Evolutionary conservation across 2,329 filamentous ascomycete species (phyloP).

Genomic region (Myriosclerotinia scirpicola): DNA sequence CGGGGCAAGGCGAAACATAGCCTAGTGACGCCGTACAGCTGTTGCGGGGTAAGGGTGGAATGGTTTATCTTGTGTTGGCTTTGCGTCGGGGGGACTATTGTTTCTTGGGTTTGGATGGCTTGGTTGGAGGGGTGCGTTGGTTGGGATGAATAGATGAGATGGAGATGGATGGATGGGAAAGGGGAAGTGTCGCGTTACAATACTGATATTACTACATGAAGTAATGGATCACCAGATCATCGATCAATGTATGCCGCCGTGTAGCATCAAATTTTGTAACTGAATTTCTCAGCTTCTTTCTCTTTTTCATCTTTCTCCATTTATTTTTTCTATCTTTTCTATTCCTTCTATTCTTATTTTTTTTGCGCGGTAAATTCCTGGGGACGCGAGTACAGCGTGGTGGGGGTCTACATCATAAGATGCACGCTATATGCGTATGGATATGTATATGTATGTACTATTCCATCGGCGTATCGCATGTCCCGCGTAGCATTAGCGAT

Average conservation of each 20-base stretch:
- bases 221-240: conserved; percentile 15
- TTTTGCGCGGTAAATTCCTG: neutral
- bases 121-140: neutral
- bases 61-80: too few relatives aligned
- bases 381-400: neutral
- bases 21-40: neutral
- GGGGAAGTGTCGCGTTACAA: neutral
- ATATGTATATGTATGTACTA: too few relatives aligned
- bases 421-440: neutral
- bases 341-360: too few relatives aligned
- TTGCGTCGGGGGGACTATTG: too few relatives aligned
- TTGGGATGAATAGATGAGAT: conserved; percentile 2
- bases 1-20: neutral
- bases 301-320: too few relatives aligned
- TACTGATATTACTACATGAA: neutral
- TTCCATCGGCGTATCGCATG: too few relatives aligned
- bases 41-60: neutral
- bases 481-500: too few relatives aligned
- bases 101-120: too few relatives aligned
- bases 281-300: neutral
- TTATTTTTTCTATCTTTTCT: too few relatives aligned
- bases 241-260: conserved; percentile 4
- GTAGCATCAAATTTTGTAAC: neutral
- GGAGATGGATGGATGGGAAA: neutral
- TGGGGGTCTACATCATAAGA: neutral